A percentile compares a stretch with the other conserved stretches of the same genome.
Conservation (phyloP, 1,284 basidiomycete species). For the Cutaneotrichosporon sp. region DNA sequence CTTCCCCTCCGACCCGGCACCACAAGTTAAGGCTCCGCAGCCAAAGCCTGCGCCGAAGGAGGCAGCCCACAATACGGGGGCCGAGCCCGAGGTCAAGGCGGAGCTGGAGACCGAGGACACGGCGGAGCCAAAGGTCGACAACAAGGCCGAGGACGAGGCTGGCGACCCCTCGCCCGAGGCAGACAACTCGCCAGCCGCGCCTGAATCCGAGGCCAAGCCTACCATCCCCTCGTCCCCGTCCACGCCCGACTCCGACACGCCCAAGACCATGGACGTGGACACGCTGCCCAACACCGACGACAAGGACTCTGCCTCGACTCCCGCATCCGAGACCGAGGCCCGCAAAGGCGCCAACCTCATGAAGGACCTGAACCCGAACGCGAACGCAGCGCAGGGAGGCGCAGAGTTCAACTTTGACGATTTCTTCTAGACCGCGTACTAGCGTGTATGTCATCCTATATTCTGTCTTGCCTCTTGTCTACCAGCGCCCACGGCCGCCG, state of each 20-base stretch:
- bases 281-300: neutral
- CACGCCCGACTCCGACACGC: neutral
- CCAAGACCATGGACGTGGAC: neutral
- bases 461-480: neutral
- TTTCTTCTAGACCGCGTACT: conserved; percentile 11
- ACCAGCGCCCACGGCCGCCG: conserved; percentile 7
- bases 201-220: neutral
- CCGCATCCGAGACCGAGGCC: neutral
- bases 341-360: conserved; percentile 15
- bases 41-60: neutral
- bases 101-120: too few species aligned
- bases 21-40: too few species aligned
- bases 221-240: neutral
- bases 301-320: neutral
- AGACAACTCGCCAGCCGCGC: neutral
- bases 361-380: conserved; percentile 11
- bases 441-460: conserved; percentile 2
- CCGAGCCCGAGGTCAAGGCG: neutral
- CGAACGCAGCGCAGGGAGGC: conserved; percentile 4
- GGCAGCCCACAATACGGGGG: too few species aligned
- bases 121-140: neutral
- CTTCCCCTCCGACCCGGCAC: neutral
- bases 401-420: conserved; percentile 11
- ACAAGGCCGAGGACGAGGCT: neutral
- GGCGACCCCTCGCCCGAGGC: too few species aligned